phyloP scores from a whole-genome alignment of 2,329 filamentous ascomycete species.

The Claviceps humidiphila region DNA sequence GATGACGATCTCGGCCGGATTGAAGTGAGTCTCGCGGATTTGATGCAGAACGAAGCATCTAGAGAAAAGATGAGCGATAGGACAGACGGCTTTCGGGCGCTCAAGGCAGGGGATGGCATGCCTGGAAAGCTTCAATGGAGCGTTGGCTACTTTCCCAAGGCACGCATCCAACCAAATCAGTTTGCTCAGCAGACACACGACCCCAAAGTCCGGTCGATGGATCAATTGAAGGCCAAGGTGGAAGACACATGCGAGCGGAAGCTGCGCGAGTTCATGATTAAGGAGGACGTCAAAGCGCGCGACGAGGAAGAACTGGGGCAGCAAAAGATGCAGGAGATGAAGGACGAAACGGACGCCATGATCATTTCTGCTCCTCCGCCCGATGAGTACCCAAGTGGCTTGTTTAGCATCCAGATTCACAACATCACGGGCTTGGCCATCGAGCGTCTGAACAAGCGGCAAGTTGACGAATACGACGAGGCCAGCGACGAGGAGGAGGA shows the following conservation, averaged over 20 bases:
- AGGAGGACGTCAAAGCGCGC: conserved; percentile 31
- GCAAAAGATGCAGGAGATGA: conserved; percentile 54
- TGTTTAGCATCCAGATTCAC: conserved; percentile 58
- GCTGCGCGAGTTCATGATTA: conserved; percentile 45
- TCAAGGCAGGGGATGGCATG: conserved; percentile 54
- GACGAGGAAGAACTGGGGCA: conserved; percentile 52
- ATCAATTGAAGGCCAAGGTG: conserved; percentile 46
- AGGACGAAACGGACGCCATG: conserved; percentile 46
- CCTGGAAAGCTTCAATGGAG: conserved; percentile 57
- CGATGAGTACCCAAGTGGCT: conserved; percentile 46
- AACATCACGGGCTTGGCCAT: conserved; percentile 58
- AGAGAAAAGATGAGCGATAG: conserved; percentile 50
- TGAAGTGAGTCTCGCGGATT: conserved; percentile 50
- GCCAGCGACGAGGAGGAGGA: conserved; percentile 43
- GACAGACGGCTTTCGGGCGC: conserved; percentile 50
- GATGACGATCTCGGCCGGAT: conserved; percentile 65
- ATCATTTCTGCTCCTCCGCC: conserved; percentile 56
- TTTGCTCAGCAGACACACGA: conserved; percentile 48
- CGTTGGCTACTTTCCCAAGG: conserved; percentile 59
- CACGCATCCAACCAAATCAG: conserved; percentile 47
- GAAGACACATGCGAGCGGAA: conserved; percentile 42
- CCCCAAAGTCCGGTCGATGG: conserved; percentile 39
- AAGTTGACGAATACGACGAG: conserved; percentile 31
- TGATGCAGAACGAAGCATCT: conserved; percentile 47
- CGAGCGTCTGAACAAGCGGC: conserved; percentile 43